phyloP scores from a whole-genome alignment of 2,329 filamentous ascomycete species.

The Colletotrichum siamense region DNA sequence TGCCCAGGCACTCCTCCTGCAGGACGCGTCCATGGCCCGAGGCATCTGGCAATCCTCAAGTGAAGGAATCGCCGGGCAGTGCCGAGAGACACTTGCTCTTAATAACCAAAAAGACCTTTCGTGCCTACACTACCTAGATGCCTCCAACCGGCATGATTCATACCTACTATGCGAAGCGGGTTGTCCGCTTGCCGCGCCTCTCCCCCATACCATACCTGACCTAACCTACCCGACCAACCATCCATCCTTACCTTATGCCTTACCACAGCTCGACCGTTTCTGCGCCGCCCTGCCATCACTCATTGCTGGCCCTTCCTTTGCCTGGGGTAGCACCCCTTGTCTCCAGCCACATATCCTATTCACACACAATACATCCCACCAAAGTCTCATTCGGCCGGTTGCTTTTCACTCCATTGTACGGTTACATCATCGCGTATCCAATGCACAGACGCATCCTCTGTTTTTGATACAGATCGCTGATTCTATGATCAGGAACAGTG shows the following conservation, averaged over 20 bases:
- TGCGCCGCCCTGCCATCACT: slow-evolving; percentile 5
- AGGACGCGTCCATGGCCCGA: background rate
- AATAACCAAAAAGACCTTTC: slow-evolving; percentile 2
- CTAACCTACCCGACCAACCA: background rate
- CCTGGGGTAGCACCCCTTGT: slow-evolving; percentile 7
- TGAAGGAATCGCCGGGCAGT: slow-evolving; percentile 8
- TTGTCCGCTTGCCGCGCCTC: background rate
- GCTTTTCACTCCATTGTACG: background rate
- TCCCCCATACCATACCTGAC: background rate
- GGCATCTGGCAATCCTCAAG: slow-evolving; percentile 10
- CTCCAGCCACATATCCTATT: slow-evolving; percentile 6
- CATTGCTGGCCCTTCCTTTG: background rate
- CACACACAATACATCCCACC: background rate
- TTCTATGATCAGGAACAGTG: slow-evolving; percentile 4
- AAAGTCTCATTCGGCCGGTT: background rate
- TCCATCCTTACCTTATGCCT: background rate
- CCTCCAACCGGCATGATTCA: background rate
- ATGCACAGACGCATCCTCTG: slow-evolving; percentile 8
- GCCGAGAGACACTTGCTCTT: slow-evolving; percentile 1
- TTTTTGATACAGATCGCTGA: slow-evolving; percentile 10
- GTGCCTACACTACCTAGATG: background rate
- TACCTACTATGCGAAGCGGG: background rate
- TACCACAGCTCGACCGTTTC: background rate
- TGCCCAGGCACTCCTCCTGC: background rate
- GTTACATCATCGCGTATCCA: slow-evolving; percentile 6